Base-by-base conservation (phyloP, 2,329 filamentous ascomycete species). In the Alternaria sp. region DNA sequence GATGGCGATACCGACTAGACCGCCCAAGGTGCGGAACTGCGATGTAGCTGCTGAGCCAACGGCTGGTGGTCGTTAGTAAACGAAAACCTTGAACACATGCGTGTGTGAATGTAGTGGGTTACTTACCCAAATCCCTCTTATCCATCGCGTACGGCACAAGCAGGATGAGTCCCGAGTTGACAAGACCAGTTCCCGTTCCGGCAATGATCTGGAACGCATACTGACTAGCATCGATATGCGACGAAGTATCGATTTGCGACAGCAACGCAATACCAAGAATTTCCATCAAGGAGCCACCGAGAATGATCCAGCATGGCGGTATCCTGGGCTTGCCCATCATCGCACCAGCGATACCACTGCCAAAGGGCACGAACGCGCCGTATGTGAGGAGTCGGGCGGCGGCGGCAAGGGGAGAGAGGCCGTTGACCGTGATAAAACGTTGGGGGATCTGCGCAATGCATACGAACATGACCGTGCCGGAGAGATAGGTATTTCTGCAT, bases 401-500 rank as follows among this genome's bases (percentile, higher is more conserved):
- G 6, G 69, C 67, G 6, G 54, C 25, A 3, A 72, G 61, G 1
- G 67, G 45, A 8, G 63, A 63, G 6, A 63, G 26, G 9, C 60
- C 62, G 36, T 69, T 63, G 4, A 67, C 49, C 0, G 57, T 61
- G 47, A 66, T 65, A 57, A 70, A 71, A 2, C 66, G 55, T 36
- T 71, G 67, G 9, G 69, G 69, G 13, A 73, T 65, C 23, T 69
- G 64, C 15, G 67, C 59, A 12, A 70, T 51, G 45, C 52, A 57
- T 25, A 61, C 56, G 10, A 57, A 54, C 13, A 69, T 44, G 6
- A 67, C 57, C 1, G 36, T 55, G 15, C 70, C 70, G 19, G 46
- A 49, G 12, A 72, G 57, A 12, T 54, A 54, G 12, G 64, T 63
- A 30, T 59, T 65, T 9, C 69, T 71, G 25, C 0, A 30, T 47